Evolutionary conservation across 1,284 basidiomycete species (phyloP).

Genomic region (Tylopilus orsonianus): DNA sequence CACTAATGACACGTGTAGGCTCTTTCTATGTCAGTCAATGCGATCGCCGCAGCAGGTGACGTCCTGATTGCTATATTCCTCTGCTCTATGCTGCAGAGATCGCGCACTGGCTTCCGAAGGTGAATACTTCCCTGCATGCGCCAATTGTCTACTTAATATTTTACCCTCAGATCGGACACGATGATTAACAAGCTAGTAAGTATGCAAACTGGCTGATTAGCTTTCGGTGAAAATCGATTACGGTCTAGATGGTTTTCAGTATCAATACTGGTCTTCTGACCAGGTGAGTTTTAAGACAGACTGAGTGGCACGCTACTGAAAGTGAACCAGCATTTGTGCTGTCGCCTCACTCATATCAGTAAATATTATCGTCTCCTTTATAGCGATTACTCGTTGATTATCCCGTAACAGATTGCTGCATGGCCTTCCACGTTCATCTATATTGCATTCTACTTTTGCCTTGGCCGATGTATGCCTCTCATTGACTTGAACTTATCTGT

Average conservation of each 20-base stretch:
- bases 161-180: constrained; percentile 41
- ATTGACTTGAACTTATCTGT: neutral
- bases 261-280: constrained; percentile 51
- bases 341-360: constrained; percentile 47
- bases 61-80: constrained; percentile 55
- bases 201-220: neutral
- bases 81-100: constrained; percentile 50
- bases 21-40: constrained; percentile 57
- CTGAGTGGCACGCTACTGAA: neutral
- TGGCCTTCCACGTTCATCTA: constrained; percentile 49
- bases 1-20: constrained; percentile 17
- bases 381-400: neutral
- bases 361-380: constrained; percentile 5
- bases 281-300: constrained; percentile 14
- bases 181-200: constrained; percentile 49
- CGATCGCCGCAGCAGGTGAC: constrained; percentile 58
- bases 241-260: constrained; percentile 44
- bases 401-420: constrained; percentile 34
- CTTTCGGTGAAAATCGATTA: neutral
- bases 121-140: constrained; percentile 14
- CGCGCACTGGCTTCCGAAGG: constrained; percentile 59
- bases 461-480: constrained; percentile 43
- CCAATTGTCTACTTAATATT: neutral
- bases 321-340: constrained; percentile 35
- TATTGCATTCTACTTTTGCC: constrained; percentile 52